Base-by-base conservation (phyloP, 805 yeast species). In the Candida golubevii region DNA sequence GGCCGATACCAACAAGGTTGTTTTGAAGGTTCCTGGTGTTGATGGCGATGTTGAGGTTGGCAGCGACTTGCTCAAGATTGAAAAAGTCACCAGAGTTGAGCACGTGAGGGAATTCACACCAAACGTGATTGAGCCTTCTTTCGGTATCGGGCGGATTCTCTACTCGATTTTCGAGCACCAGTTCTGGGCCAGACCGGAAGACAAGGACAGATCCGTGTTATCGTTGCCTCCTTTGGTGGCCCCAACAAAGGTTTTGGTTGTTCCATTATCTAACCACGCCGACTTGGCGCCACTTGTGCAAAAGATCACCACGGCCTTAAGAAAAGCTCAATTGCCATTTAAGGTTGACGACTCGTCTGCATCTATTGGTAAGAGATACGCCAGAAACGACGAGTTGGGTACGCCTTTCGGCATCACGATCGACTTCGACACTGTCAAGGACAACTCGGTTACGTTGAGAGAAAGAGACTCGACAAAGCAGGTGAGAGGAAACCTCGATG, bases 401-500 rank as follows among this genome's bases (percentile, higher is more conserved):
- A 93, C 98, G 43, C 99, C 99, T 57, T 93, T 93, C 65, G 99
- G 99, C 66, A 81, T 91, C 69, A 91, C 99, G 53, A 85, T 91
- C 58, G 99, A 91, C 69, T 91, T 93, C 67, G 97, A 91, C 53
- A 83, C 96, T 43, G 79, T 86, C 50, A 79, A 84, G 63, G 97
- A 91, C 63, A 79, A 80, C 40, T 83, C 97, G 11, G 86, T 91
- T 54, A 91, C 99, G 31, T 77, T 91, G 62, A 88, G 99, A 78
- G 98, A 91, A 71, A 87, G 99, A 76, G 99, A 91, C 68, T 78
- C 95, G 45, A 93, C 98, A 31, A 85, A 82, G 65, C 99, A 91
- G 76, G 96, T 90, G 39, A 88, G 99, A 77, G 99, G 98, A 51
- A 71, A 87, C 12, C 77, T 83, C 46, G 83, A 78, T 42, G 89